Evolutionary conservation across 129 eudicot species (phyloP), one percentile per base, ranked within the genome.

Genomic region (Artemisia tridentata): DNA sequence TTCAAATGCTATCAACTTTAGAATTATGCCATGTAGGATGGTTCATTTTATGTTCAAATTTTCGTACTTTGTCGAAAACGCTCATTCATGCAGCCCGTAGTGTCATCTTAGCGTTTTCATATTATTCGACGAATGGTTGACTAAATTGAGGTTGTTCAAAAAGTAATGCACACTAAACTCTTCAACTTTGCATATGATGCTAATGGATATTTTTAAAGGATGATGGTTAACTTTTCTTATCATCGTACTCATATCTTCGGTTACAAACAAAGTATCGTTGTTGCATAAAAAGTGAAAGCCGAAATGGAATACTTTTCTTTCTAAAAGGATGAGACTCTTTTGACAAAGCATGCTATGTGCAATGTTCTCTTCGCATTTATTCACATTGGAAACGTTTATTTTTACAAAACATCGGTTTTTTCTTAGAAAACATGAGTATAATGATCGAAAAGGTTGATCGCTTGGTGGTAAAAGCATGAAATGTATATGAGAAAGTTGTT

Each of bases 301-400:
- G 45, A 7, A 38, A 38, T 38, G 45, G 45, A 20, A 10, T 57
- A 16, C 61, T 61, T 61, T 61, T 29, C 41, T 7, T 27, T 27
- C 9, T 16, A 61, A 61, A 27, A 61, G 54, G 45, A 7, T 38
- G 45, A 10, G 54, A 3, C 73, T 27, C 7, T 53, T 68, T 68
- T 68, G 49, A 68, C 50, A 52, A 52, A 49, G 29, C 59, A 27
- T 51, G 48, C 72, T 54, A 7, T 10, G 13, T 46, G 50, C 58
- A 14, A 67, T 29, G 12, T 27, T 55, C 63, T 52, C 13, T 68
- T n/a, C 1, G 29, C 50, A 29, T 41, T 38, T 64, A 16, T 41
- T 23, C 5, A 29, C 7, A 20, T 25, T 31, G 6, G 12, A 57
- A 10, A 12, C 29, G 16, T 59, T 12, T 38, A 34, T 1, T 38